Evolutionary conservation across 75 land plant genomes (phyloP), one percentile per base, ranked within the genome.

Genomic region (Picea sitchensis): DNA sequence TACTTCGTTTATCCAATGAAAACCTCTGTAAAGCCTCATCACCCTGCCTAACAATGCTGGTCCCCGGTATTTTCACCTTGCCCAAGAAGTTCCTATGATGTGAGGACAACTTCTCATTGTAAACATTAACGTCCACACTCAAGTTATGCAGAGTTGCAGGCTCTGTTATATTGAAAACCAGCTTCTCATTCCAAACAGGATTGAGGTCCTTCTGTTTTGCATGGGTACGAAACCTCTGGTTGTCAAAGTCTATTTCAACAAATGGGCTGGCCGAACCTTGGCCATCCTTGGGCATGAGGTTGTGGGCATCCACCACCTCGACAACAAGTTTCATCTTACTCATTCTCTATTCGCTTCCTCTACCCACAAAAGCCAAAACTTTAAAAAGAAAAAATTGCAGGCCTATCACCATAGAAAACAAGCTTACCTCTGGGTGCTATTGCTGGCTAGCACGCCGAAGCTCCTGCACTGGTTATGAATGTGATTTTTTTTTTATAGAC

Each of bases 201-300:
- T 92, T 82, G 57, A 92, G 89, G 71, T 85, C 82, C 78, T 88
- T 93, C 34, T 78, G 78, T 57, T 82, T 80, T 3, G 86, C 84
- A 61, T 67, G 61, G 36, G 96, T 94, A 65, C 81, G 78, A 73
- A 75, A 74, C 17, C 83, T 76, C 82, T 92, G 88, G 75, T 84
- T 84, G 23, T 77, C 84, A 65, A 85, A 93, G 63, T 89, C 93
- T 41, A 93, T 83, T 71, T 90, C 90, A 76, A 84, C 90, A 76
- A 76, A 90, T 3, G 90, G 64, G 57, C 90, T 90, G 0, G 88
- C 75, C 34, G 92, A 90, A 26, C 91, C 91, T 63, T 85, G 82
- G 13, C 93, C 93, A 69, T 89, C 93, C 79, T 85, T 89, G 59
- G 93, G 93, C 87, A 91, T 81, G 61, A 91, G 87, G 85, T 89